Percentiles rank a stretch among this genome's conserved stretches.
Evolutionary conservation across 129 eudicot genomes (phyloP).

Genomic region (Tagetes patula): DNA sequence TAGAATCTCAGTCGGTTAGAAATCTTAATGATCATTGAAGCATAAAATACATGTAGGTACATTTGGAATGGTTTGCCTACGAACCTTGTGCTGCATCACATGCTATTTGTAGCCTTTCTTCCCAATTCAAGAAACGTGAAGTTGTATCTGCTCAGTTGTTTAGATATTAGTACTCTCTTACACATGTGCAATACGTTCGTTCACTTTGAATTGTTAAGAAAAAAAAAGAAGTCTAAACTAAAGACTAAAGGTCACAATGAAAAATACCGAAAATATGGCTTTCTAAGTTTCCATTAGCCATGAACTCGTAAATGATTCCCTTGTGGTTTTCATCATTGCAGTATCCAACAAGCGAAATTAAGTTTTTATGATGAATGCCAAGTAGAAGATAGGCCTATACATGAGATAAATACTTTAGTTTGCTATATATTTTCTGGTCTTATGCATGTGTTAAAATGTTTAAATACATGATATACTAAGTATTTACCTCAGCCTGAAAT

Average conservation of each 20-base stretch:
- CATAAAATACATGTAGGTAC: constrained; percentile 4
- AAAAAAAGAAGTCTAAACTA: background rate
- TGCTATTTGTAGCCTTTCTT: constrained; percentile 48
- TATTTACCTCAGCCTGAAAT: constrained; percentile 52
- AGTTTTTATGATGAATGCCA: constrained; percentile 56
- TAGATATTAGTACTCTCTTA: constrained; percentile 4
- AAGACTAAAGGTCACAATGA: background rate
- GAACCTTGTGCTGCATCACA: constrained; percentile 55
- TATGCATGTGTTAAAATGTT: background rate
- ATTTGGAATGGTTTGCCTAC: background rate
- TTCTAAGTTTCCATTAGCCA: constrained; percentile 60
- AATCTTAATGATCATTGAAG: constrained; percentile 3
- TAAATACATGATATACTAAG: background rate
- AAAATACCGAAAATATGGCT: constrained; percentile 47
- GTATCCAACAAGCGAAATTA: constrained; percentile 54
- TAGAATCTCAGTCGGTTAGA: constrained; percentile 2
- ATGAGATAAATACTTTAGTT: background rate
- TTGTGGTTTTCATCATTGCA: constrained; percentile 48
- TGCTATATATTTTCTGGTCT: background rate
- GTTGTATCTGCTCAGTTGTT: constrained; percentile 25
- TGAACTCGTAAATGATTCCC: constrained; percentile 61
- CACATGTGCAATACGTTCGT: background rate
- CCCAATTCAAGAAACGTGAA: constrained; percentile 40
- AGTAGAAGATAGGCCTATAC: constrained; percentile 44
- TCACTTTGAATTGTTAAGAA: background rate